phyloP scores from a whole-genome alignment of 768 basidiomycete species.

The Boletus rex-veris region DNA sequence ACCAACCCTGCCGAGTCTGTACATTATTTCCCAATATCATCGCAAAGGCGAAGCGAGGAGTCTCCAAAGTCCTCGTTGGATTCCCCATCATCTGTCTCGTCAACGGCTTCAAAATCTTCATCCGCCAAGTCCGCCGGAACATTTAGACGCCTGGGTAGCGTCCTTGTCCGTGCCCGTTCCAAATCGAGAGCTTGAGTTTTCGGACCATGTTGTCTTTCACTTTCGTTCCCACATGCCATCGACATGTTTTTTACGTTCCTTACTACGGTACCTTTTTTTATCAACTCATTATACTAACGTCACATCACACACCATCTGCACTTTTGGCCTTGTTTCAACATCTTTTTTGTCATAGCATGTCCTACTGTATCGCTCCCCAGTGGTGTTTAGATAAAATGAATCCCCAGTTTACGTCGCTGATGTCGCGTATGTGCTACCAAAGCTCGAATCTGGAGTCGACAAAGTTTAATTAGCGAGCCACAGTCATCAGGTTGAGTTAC shows the following conservation, averaged over 20 bases:
- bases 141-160: conserved; percentile 19
- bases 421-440: not conserved
- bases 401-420: not conserved
- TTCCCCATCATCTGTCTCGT: conserved; percentile 27
- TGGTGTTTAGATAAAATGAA: conserved; percentile 4
- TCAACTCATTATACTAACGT: conserved; percentile 15
- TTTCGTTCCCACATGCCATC: conserved; percentile 7
- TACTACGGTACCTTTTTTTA: conserved; percentile 9
- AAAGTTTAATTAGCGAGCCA: conserved; percentile 16
- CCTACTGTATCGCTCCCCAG: conserved; percentile 14
- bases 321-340: not conserved
- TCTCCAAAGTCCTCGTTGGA: conserved; percentile 26
- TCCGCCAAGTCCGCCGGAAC: conserved; percentile 23
- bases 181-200: conserved; percentile 18
- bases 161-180: conserved; percentile 19
- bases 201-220: not conserved
- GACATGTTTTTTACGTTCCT: conserved; percentile 7
- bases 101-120: conserved; percentile 17
- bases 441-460: not conserved
- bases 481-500: conserved; percentile 1
- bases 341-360: not conserved
- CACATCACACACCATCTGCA: conserved; percentile 3
- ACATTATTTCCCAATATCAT: conserved; percentile 34
- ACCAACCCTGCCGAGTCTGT: conserved; percentile 30
- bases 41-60: conserved; percentile 31